phyloP scores from a whole-genome alignment of 2,329 filamentous ascomycete genomes.

The Akanthomyces muscarius region DNA sequence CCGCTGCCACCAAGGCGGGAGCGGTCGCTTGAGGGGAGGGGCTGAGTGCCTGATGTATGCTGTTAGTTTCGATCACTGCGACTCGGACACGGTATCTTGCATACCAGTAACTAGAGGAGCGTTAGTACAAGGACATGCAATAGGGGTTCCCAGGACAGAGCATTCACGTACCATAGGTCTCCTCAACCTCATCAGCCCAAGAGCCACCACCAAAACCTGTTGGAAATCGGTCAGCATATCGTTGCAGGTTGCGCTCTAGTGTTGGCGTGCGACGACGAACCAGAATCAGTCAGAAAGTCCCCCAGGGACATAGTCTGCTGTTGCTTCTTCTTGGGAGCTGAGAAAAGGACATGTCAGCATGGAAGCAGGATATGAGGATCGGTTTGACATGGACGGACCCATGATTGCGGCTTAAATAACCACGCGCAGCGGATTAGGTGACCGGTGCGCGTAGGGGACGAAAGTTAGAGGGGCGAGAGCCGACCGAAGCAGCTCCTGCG shows the following conservation, averaged over 20 bases:
- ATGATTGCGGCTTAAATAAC: conserved; percentile 55
- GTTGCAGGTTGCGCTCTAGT: conserved; percentile 9
- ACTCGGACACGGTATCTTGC: conserved; percentile 17
- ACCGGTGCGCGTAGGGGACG: conserved; percentile 37
- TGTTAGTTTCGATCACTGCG: not conserved
- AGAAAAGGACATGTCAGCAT: conserved; percentile 22
- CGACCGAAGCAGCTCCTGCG: conserved; percentile 16
- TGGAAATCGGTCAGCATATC: conserved; percentile 24
- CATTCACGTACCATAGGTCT: conserved; percentile 60
- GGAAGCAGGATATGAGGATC: conserved; percentile 13
- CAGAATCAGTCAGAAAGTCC: conserved; percentile 88
- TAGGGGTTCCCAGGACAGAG: not conserved
- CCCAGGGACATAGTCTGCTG: conserved; percentile 96
- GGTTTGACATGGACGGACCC: conserved; percentile 41
- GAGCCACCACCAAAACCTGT: conserved; percentile 63
- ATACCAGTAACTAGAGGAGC: conserved; percentile 34
- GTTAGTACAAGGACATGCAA: conserved; percentile 25
- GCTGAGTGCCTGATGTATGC: conserved; percentile 47
- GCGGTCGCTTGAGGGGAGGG: conserved; percentile 49
- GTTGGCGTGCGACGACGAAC: conserved; percentile 51
- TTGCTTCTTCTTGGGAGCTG: conserved; percentile 90
- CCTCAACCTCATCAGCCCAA: conserved; percentile 99
- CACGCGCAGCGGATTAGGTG: conserved; percentile 43
- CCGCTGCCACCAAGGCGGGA: conserved; percentile 31
- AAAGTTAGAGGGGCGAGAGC: conserved; percentile 24